Evolutionary conservation across 495 filamentous ascomycete genomes (phyloP).

Genomic region (Penicillium atrosanguineum): DNA sequence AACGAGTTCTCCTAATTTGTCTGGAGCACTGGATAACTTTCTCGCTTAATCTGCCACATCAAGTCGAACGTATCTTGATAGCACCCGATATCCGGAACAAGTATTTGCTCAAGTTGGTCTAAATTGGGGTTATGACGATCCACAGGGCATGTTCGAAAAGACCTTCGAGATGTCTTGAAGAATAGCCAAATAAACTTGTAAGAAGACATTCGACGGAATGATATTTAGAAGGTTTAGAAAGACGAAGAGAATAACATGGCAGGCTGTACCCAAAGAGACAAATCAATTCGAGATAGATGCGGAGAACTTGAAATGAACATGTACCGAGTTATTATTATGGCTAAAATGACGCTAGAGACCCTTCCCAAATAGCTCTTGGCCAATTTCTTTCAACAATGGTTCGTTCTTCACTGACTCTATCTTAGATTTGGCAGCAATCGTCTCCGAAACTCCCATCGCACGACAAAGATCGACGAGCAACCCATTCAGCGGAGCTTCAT

Average conservation of each 20-base stretch:
- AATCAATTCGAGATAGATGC: not conserved
- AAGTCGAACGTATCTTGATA: not conserved
- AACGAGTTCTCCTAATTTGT: too few species aligned
- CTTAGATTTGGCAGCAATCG: constrained; percentile 51
- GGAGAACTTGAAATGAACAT: not conserved
- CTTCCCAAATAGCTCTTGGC: constrained; percentile 42
- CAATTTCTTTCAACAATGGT: constrained; percentile 59
- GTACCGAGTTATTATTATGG: not conserved
- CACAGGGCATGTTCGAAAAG: too few species aligned
- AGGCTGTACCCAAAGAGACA: not conserved
- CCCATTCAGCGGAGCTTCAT: constrained; percentile 63
- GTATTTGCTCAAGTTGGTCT: too few species aligned
- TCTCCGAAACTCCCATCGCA: constrained; percentile 64
- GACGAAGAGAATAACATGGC: too few species aligned
- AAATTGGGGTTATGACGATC: too few species aligned
- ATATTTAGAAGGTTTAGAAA: too few species aligned
- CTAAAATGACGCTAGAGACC: constrained; percentile 23
- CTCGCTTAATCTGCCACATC: not conserved
- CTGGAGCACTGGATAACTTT: not conserved
- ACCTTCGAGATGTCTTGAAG: too few species aligned
- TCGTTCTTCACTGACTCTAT: constrained; percentile 51
- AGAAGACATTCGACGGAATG: too few species aligned
- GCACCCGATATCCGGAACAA: not conserved
- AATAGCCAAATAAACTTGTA: too few species aligned
- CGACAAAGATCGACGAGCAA: constrained; percentile 72